Evolutionary conservation across 805 yeast genomes (phyloP).

Genomic region (Yarrowia sp.): DNA sequence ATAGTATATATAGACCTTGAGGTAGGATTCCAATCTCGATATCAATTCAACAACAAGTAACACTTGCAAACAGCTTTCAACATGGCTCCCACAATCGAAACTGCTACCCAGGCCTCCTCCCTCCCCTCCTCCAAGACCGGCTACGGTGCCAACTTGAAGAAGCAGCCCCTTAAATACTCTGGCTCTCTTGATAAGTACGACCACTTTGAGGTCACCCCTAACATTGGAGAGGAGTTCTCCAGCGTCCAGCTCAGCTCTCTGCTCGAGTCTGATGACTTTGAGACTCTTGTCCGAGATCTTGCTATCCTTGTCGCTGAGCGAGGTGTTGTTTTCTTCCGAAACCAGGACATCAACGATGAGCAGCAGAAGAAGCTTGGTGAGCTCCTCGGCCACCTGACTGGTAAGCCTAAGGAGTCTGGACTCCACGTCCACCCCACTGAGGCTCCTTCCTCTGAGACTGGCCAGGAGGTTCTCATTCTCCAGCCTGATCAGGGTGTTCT

Average conservation of each 20-base stretch:
- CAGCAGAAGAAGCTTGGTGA: constrained; percentile 36
- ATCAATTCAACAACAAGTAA: constrained; percentile 9
- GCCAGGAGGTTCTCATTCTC: constrained; percentile 35
- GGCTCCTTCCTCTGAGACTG: constrained; percentile 32
- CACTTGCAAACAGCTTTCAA: constrained; percentile 16
- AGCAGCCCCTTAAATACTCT: constrained; percentile 25
- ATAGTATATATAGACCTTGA: constrained; percentile 14
- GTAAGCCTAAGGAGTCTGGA: constrained; percentile 35
- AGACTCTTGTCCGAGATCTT: constrained; percentile 38
- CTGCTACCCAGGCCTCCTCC: constrained; percentile 7
- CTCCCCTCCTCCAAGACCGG: constrained; percentile 13
- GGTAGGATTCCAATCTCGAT: neutral
- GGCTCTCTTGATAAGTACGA: constrained; percentile 28
- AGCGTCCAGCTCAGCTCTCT: constrained; percentile 14
- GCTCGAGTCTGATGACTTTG: constrained; percentile 21
- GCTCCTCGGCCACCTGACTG: constrained; percentile 35
- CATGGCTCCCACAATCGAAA: constrained; percentile 27
- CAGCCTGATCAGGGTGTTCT: constrained; percentile 33
- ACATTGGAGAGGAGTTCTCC: constrained; percentile 28
- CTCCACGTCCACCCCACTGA: constrained; percentile 39
- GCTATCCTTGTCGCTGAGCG: constrained; percentile 49
- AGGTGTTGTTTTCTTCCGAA: constrained; percentile 51
- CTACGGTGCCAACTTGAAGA: constrained; percentile 25
- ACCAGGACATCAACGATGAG: constrained; percentile 42
- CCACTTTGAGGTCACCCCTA: constrained; percentile 28